Evolutionary conservation across 495 filamentous ascomycete genomes (phyloP).

Genomic region (Talaromyces borbonicus): DNA sequence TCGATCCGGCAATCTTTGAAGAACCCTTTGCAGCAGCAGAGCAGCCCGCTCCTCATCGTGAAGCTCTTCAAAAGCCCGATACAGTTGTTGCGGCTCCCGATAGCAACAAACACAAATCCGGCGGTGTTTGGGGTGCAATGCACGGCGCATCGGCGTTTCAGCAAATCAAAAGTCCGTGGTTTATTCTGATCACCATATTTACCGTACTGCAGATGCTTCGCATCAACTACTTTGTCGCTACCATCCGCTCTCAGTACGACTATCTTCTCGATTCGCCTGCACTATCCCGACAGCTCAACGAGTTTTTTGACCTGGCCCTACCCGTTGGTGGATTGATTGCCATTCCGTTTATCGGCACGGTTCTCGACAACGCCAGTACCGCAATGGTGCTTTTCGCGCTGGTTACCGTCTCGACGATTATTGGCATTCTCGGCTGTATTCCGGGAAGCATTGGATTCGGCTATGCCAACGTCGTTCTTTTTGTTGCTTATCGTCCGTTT

Average conservation of each 20-base stretch:
- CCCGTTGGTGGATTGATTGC: conserved; percentile 76
- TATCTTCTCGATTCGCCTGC: conserved; percentile 54
- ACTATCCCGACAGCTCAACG: conserved; percentile 60
- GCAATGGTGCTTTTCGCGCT: conserved; percentile 64
- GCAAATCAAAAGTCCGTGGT: conserved; percentile 82
- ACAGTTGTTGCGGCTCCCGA: conserved; percentile 12
- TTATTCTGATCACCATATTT: conserved; percentile 75
- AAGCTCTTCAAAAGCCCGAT: conserved; percentile 7
- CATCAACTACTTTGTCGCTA: conserved; percentile 97
- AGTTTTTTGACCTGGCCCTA: conserved; percentile 80
- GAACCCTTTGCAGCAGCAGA: conserved; percentile 18
- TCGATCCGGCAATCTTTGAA: neutral
- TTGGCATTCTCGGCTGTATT: conserved; percentile 72
- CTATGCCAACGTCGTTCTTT: conserved; percentile 70
- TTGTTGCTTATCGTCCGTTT: conserved; percentile 50
- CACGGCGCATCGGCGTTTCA: conserved; percentile 61
- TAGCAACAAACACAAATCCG: conserved; percentile 48
- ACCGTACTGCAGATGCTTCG: conserved; percentile 87
- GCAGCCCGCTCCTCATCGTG: conserved; percentile 6
- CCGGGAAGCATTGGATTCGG: conserved; percentile 55
- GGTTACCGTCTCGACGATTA: conserved; percentile 60
- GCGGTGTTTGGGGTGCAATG: conserved; percentile 82
- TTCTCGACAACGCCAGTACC: conserved; percentile 73
- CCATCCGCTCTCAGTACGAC: conserved; percentile 76
- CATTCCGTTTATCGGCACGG: conserved; percentile 77